Conservation (phyloP, 2,329 filamentous ascomycete genomes). For the Hypomyces rosellus region DNA sequence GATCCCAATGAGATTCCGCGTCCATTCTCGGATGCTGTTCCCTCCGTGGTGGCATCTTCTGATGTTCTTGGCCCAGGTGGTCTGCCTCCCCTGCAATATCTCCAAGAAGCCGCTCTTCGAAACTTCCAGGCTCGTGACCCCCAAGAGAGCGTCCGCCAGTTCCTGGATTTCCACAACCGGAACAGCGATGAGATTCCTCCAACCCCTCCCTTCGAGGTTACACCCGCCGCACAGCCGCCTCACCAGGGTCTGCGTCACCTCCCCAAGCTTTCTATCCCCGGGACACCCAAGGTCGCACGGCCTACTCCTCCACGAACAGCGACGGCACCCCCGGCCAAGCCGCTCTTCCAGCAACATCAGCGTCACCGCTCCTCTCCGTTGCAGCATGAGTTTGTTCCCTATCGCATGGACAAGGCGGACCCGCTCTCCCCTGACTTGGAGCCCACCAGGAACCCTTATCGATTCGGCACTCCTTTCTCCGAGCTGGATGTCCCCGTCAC, state of each 20-base stretch:
- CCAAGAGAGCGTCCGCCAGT: conserved; percentile 89
- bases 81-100: conserved; percentile 57
- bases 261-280: conserved; percentile 57
- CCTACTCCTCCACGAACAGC: conserved; percentile 23
- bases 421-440: conserved; percentile 50
- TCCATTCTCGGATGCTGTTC: conserved; percentile 67
- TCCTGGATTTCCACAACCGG: conserved; percentile 70
- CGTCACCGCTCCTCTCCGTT: conserved; percentile 14
- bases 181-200: conserved; percentile 52
- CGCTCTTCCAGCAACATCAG: conserved; percentile 16
- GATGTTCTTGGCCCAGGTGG: conserved; percentile 72
- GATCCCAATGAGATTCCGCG: conserved; percentile 52
- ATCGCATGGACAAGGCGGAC: conserved; percentile 46
- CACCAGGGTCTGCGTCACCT: conserved; percentile 52
- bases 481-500: conserved; percentile 86
- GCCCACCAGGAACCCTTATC: conserved; percentile 56
- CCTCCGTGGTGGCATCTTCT: conserved; percentile 84
- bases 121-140: conserved; percentile 68
- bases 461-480: conserved; percentile 80
- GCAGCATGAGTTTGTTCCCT: conserved; percentile 37
- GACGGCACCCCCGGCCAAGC: conserved; percentile 20
- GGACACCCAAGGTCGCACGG: conserved; percentile 25
- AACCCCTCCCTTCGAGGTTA: conserved; percentile 63
- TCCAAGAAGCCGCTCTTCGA: conserved; percentile 68
- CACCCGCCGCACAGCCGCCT: conserved; percentile 39